A percentile compares a stretch with the other conserved stretches of the same genome.
Conservation (phyloP, 2,329 filamentous ascomycete genomes). For the Plenodomus biglobosus region DNA sequence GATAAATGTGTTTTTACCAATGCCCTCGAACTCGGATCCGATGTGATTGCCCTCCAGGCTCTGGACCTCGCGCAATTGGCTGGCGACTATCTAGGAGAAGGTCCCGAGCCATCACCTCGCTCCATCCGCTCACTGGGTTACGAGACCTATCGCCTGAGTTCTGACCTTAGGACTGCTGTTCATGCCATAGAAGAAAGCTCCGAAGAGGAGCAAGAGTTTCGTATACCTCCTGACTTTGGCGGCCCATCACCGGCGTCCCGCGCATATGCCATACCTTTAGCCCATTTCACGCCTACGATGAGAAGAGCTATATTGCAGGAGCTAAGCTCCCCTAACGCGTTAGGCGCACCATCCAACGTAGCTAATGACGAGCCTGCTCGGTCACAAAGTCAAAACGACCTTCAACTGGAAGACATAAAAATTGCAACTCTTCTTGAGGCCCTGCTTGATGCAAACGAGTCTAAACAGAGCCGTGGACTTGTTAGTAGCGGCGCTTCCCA, state of each 20-base stretch:
- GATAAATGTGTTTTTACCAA: conserved; percentile 64
- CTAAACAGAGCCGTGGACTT: conserved; percentile 29
- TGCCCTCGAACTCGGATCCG: conserved; percentile 63
- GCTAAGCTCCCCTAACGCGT: neutral
- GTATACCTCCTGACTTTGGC: neutral
- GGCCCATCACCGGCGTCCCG: neutral
- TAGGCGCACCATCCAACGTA: conserved; percentile 12
- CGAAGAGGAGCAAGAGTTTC: conserved; percentile 34
- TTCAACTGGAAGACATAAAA: conserved; percentile 43
- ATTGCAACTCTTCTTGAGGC: conserved; percentile 37
- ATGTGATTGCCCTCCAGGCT: conserved; percentile 69
- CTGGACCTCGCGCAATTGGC: conserved; percentile 70
- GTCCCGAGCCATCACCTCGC: conserved; percentile 52
- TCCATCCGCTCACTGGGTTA: conserved; percentile 55
- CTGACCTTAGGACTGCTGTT: conserved; percentile 26
- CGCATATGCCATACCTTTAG: conserved; percentile 12
- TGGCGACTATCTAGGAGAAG: conserved; percentile 69
- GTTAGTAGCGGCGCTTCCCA: conserved; percentile 4
- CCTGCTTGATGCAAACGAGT: conserved; percentile 35
- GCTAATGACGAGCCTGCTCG: conserved; percentile 19
- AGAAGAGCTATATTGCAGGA: neutral
- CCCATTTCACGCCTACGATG: neutral
- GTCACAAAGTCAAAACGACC: conserved; percentile 29
- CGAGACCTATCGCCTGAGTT: conserved; percentile 53
- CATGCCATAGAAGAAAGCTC: conserved; percentile 30